Percentiles rank a stretch among this genome's conserved stretches.
Evolutionary conservation across 1,284 basidiomycete genomes (phyloP).

Genomic region (Phellopilus nigrolimitatus): DNA sequence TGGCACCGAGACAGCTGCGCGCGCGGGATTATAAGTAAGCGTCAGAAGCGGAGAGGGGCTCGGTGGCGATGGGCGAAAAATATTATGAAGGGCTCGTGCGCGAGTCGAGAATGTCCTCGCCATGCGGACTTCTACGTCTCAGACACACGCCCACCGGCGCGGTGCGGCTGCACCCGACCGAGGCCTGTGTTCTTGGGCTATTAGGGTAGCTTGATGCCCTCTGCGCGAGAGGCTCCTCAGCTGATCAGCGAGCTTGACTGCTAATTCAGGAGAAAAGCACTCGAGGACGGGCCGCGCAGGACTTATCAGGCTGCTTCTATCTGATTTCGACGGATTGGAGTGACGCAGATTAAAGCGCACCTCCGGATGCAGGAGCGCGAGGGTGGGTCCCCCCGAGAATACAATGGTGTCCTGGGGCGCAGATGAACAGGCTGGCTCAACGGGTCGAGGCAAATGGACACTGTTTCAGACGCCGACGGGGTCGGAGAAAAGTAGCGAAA

Average conservation of each 20-base stretch:
- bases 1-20: neutral
- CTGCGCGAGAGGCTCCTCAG: too few species aligned
- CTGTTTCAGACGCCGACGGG: too few species aligned
- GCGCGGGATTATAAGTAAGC: conserved; percentile 5
- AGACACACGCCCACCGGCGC: too few species aligned
- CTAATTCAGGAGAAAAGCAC: neutral
- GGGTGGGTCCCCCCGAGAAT: too few species aligned
- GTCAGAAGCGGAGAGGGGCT: neutral
- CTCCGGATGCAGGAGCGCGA: neutral
- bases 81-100: conserved; percentile 1
- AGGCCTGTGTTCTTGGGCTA: neutral
- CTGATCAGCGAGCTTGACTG: conserved; percentile 7
- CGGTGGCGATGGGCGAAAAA: neutral
- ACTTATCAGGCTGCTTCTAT: conserved; percentile 12
- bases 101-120: conserved; percentile 8
- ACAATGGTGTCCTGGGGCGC: too few species aligned
- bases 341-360: neutral
- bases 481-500: too few species aligned
- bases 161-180: neutral
- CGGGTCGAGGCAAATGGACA: too few species aligned
- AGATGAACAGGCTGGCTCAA: too few species aligned
- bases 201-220: too few species aligned
- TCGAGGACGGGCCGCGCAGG: neutral
- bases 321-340: neutral
- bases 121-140: too few species aligned